Evolutionary conservation across 495 filamentous ascomycete species (phyloP), one percentile per base, ranked within the genome.

Genomic region (Hyaloscypha finlandica): DNA sequence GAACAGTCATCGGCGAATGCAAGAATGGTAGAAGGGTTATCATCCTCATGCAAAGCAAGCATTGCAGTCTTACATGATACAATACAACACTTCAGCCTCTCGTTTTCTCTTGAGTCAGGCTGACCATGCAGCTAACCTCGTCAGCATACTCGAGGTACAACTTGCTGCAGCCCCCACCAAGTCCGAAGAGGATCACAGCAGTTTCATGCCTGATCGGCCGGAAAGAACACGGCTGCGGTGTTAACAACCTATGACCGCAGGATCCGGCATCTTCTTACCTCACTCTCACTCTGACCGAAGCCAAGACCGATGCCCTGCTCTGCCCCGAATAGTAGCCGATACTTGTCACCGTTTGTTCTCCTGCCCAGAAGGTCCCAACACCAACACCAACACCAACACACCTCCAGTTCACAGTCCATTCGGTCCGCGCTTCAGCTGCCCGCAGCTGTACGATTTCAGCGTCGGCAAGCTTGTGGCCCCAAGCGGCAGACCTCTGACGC

Each of bases 401-500:
- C 19, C 56, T 25, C 25, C 25, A 25, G 25, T 25, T 2, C 25
- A 25, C 25, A 25, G 25, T 30, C 20, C 30, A 29, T 8, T 58
- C 30, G 20, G 30, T 32, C n/a, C 30, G 22, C 30, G 53, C 8
- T 32, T 56, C 22, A 32, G 22, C 53, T 56, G 53, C 8, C 22
- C 30, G 53, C 20, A 25, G 53, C 8, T 56, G 8, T n/a, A 37
- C 35, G 35, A 6, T 1, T 6, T 37, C 35, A 37, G 3, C 35
- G 20, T 58, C 25, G 25, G 25, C 25, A 25, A 25, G 25, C 25
- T 25, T 25, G 25, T 58, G 56, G 56, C 56, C 30, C 56, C 56
- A 59, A 59, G 56, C 56, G 56, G 56, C 56, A 59, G 42, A 48
- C 32, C 22, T 59, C 55, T 6, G 31, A 59, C 33, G 33, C 30